phyloP scores from a whole-genome alignment of 2,329 filamentous ascomycete genomes.

The Neurospora crassa region DNA sequence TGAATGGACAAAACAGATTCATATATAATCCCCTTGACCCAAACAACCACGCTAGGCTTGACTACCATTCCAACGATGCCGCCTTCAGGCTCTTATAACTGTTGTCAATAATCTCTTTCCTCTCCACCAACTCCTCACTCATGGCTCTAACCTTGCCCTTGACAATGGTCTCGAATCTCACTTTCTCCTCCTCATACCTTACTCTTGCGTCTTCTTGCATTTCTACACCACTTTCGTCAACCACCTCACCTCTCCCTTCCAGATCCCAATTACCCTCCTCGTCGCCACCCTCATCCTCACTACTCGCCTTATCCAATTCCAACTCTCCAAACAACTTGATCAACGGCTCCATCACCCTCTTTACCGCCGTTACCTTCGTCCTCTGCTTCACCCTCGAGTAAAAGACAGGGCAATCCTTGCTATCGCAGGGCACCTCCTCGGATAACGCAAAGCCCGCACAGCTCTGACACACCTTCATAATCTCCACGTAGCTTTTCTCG shows the following conservation, averaged over 20 bases:
- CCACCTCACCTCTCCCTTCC: neutral
- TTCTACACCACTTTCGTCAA: neutral
- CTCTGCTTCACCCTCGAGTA: conserved; percentile 63
- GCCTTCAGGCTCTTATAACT: neutral
- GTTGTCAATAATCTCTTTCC: neutral
- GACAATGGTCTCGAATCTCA: neutral
- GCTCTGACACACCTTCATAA: conserved; percentile 66
- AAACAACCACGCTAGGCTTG: neutral
- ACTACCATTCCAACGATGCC: neutral
- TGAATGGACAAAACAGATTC: neutral
- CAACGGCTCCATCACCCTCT: conserved; percentile 25
- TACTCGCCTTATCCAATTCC: conserved; percentile 3
- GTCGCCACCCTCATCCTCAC: conserved; percentile 4
- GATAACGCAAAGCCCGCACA: conserved; percentile 65
- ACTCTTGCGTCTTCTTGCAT: neutral
- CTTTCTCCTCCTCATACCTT: neutral
- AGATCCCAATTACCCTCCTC: neutral
- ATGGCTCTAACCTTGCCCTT: neutral
- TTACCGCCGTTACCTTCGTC: conserved; percentile 34
- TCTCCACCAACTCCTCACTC: neutral
- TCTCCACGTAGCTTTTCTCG: conserved; percentile 53
- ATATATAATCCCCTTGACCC: neutral
- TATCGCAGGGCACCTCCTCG: conserved; percentile 80
- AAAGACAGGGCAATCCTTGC: conserved; percentile 86
- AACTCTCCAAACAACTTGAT: conserved; percentile 23